Evolutionary conservation across 2,329 filamentous ascomycete genomes (phyloP), one percentile per base, ranked within the genome.

Genomic region (Fusarium albosuccineum): DNA sequence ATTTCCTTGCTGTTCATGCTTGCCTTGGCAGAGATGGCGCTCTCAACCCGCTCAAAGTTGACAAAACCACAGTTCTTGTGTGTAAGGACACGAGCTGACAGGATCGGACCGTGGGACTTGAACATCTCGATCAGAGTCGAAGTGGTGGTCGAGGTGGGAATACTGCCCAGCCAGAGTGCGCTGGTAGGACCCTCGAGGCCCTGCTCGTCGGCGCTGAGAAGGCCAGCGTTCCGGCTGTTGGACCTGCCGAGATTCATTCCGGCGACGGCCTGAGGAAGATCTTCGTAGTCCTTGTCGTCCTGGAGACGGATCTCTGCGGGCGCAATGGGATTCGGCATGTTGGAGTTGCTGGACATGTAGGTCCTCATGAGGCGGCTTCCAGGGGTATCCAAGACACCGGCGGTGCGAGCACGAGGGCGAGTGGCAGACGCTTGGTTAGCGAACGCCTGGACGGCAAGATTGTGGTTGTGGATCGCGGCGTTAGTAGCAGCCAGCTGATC

Each of bases 51-150:
- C 79, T 98, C 94, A 74, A 97, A 99, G 79, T 99, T 99, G 76
- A 99, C 95, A 73, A 99, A 99, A 4, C 95, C 96, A 77, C 96
- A 99, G 80, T 97, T 98, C 85, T 99, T 99, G 83, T 99, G 94
- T 1, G 96, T 98, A 64, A 99, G 85, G 5, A 99, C 96, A 67
- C 96, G 88, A 29, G 93, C 95, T 4, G 95, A 97, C 69, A 96
- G 86, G 66, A 99, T 97, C 4, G 91, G 87, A 9, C 96, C 96
- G 70, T 96, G 97, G n/a, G 90, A 87, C 78, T 93, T 92, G 82
- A 99, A 99, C 82, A 98, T 97, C 68, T 97, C 94, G 59, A 93
- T 93, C 63, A 99, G 82, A 1, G 96, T 98, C 1, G 95, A 97
- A 10, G 96, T 94, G 0, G 96, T 99, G 3, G 96, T 99, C 3